phyloP scores from a whole-genome alignment of 495 filamentous ascomycete genomes.

The Barbatosphaeria neglecta region DNA sequence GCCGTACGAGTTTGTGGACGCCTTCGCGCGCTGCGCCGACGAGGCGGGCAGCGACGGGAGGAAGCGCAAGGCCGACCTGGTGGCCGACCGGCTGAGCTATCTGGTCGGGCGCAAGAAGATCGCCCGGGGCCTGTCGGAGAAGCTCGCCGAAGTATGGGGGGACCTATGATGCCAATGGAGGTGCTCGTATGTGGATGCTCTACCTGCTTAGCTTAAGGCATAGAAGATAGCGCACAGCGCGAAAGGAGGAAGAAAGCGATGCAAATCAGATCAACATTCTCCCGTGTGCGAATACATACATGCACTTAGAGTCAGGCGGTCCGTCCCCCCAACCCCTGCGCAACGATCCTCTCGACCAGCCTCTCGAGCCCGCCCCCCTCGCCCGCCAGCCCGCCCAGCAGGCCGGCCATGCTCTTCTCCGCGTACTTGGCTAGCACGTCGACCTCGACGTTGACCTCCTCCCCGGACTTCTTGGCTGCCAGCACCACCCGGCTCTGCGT shows the following conservation, averaged over 20 bases:
- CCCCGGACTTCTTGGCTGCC: slow-evolving; percentile 68
- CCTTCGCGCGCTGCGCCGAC: slow-evolving; percentile 43
- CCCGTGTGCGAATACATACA: not conserved
- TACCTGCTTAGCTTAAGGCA: not conserved
- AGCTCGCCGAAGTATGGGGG: slow-evolving; percentile 67
- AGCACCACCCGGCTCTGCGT: slow-evolving; percentile 89
- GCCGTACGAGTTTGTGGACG: slow-evolving; percentile 55
- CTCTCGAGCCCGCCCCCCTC: slow-evolving; percentile 57
- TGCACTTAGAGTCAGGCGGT: not conserved
- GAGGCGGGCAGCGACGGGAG: slow-evolving; percentile 26
- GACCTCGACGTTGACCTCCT: slow-evolving; percentile 91
- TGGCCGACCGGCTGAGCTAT: slow-evolving; percentile 39
- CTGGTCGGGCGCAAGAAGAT: slow-evolving; percentile 61
- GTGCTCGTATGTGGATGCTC: too few species aligned
- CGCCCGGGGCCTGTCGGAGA: slow-evolving; percentile 48
- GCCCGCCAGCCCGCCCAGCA: slow-evolving; percentile 38
- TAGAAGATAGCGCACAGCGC: not conserved
- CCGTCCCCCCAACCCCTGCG: slow-evolving; percentile 46
- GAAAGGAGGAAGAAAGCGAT: not conserved
- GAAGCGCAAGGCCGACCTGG: slow-evolving; percentile 39
- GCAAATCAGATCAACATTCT: not conserved
- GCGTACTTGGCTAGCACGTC: slow-evolving; percentile 99
- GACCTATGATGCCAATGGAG: slow-evolving; percentile 13
- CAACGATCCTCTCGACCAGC: slow-evolving; percentile 70
- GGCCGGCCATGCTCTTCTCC: slow-evolving; percentile 81